Evolutionary conservation across 2,329 filamentous ascomycete species (phyloP), one percentile per base, ranked within the genome.

Genomic region (Kalmusia sp.): DNA sequence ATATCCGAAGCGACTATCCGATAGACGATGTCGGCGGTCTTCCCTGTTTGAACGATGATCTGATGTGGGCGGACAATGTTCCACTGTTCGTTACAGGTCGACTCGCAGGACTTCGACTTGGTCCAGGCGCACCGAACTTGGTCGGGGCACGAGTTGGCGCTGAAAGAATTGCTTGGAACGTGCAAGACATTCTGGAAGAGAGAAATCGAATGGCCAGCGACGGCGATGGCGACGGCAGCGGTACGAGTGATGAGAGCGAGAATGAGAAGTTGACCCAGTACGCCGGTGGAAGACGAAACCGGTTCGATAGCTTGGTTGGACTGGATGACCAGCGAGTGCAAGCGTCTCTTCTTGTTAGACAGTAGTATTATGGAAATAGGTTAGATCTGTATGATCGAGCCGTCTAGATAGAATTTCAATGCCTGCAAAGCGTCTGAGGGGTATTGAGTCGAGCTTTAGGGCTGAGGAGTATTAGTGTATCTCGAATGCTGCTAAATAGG

Each of bases 51-150:
- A 93, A 83, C 2, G 84, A 93, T 35, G 89, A 93, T 63, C 76
- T 93, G 55, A 88, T 87, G 81, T 93, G 90, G 90, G 80, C 80
- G 31, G 79, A 87, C 0, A 84, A 85, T n/a, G 83, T 93, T 1
- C 90, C 90, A 1, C 72, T 92, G 1, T 93, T 92, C 65, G 74
- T 90, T 52, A 87, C 87, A 0, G 90, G 90, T 1, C 80, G 85
- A 47, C 74, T 93, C 30, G 90, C 87, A 0, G 84, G 82, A 1
- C 70, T 93, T 60, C 81, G 86, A 51, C 75, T 93, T 0, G 90
- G 90, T 0, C 90, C 90, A 9, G 88, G 86, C 0, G 88, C 88
- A 1, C 85, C 84, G 0, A 93, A 93, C 68, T 76, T 93, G 3
- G 89, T 89, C 24, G 90, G 90, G 0, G 89, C 89, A 3, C 83